Evolutionary conservation across 768 basidiomycete species (phyloP).

Genomic region (Naganishia randhawae): DNA sequence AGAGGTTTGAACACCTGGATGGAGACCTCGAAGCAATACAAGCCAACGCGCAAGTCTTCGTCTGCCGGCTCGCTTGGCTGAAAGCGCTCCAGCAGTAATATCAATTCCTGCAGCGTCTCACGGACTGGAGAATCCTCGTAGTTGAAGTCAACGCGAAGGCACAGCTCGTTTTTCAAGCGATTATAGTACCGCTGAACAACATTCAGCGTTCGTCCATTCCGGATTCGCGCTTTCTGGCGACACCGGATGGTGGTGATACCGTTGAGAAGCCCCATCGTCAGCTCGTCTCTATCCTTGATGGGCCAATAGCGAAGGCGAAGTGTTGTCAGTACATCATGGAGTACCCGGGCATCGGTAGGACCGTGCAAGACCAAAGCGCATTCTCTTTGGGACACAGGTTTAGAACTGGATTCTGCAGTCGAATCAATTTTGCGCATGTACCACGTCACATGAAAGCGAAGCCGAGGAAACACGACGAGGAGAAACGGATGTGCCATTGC

Average conservation of each 20-base stretch:
- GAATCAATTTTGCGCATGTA: neutral
- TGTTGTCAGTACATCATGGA: neutral
- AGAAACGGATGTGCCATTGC: neutral
- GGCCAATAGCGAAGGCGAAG: slow-evolving; percentile 8
- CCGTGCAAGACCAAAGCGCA: slow-evolving; percentile 3
- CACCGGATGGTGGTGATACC: slow-evolving; percentile 9
- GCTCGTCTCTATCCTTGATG: too few relatives aligned
- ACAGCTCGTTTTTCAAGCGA: neutral
- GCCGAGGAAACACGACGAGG: slow-evolving; percentile 1
- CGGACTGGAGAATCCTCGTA: neutral
- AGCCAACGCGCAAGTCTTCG: neutral
- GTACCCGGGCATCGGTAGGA: neutral
- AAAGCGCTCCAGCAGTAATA: neutral
- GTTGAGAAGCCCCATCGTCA: neutral
- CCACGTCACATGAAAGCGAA: slow-evolving; percentile 5
- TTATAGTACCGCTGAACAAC: neutral
- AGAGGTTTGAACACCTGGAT: neutral
- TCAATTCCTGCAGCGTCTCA: neutral
- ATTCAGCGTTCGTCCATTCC: neutral
- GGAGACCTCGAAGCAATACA: slow-evolving; percentile 3
- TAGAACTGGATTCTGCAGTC: neutral
- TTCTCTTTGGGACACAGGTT: neutral
- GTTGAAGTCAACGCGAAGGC: neutral
- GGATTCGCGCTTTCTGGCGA: neutral
- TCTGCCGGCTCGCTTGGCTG: neutral